Evolutionary conservation across 352 stramenopile species (phyloP).

Genomic region (Globisporangium echinulatum): DNA sequence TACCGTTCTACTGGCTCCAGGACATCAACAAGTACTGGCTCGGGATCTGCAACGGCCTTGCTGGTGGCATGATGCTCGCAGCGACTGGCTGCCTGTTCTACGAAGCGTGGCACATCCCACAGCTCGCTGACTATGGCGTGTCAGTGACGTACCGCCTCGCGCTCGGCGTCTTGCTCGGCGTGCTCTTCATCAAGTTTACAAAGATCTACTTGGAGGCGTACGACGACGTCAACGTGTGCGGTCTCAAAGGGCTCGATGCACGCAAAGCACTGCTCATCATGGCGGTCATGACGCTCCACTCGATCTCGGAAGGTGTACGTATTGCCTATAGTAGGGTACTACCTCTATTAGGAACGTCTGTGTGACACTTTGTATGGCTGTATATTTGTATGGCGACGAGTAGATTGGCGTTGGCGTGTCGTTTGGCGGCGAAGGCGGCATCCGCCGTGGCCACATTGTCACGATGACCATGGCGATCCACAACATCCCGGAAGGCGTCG

Average conservation of each 20-base stretch:
- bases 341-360: background rate
- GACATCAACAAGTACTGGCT: constrained; percentile 93
- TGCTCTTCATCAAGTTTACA: constrained; percentile 96
- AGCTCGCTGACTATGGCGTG: constrained; percentile 62
- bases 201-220: constrained; percentile 93
- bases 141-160: constrained; percentile 73
- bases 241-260: constrained; percentile 75
- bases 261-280: constrained; percentile 95
- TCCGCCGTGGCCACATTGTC: constrained; percentile 95
- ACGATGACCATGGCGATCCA: constrained; percentile 97
- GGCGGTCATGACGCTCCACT: constrained; percentile 98
- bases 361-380: background rate
- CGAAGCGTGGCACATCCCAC: constrained; percentile 87
- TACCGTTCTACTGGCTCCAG: constrained; percentile 93
- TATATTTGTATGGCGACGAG: background rate
- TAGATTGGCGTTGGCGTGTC: constrained; percentile 94
- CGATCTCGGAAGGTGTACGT: constrained; percentile 94
- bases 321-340: background rate
- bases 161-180: constrained; percentile 87
- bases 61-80: constrained; percentile 98
- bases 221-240: constrained; percentile 91
- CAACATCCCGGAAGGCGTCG: constrained; percentile 98
- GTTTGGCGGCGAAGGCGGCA: constrained; percentile 91
- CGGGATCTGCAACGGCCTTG: constrained; percentile 92
- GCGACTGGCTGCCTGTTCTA: constrained; percentile 93